These are phyloP conservation scores for Colletotrichum ledebouriae DNA, from an alignment of 2,329 filamentous ascomycete genomes.

Conservation along the genomic window DNA sequence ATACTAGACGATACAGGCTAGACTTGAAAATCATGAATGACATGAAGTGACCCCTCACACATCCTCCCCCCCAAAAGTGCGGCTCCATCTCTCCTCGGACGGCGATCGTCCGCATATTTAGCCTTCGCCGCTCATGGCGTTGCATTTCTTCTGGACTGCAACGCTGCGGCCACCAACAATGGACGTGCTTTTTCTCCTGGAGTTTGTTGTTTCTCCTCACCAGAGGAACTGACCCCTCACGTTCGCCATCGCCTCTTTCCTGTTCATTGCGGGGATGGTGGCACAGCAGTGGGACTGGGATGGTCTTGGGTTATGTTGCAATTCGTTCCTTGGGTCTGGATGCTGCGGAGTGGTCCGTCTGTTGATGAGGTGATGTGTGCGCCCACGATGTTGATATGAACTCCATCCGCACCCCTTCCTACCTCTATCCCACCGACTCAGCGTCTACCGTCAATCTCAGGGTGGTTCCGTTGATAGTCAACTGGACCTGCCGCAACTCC, in stretches of 20 bases:
- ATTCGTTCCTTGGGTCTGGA: not conserved
- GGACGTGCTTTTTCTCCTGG: conserved; percentile 7
- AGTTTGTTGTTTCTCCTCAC: conserved; percentile 17
- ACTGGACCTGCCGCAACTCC: conserved; percentile 1
- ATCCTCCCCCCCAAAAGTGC: not conserved
- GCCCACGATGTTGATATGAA: conserved; percentile 18
- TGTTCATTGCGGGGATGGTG: conserved; percentile 16
- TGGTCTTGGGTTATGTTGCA: conserved; percentile 37
- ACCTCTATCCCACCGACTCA: too few species aligned
- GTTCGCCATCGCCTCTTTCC: not conserved
- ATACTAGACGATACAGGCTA: too few species aligned
- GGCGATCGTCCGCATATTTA: conserved; percentile 31
- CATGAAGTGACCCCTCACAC: not conserved
- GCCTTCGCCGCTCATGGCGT: conserved; percentile 20
- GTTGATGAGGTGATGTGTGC: not conserved
- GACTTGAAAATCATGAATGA: not conserved
- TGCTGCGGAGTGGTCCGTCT: not conserved
- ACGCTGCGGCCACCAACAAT: conserved; percentile 29
- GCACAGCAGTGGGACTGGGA: conserved; percentile 28
- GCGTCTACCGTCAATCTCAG: too few species aligned
- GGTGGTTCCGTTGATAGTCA: too few species aligned
- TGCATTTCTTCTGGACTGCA: conserved; percentile 23
- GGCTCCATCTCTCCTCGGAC: conserved; percentile 31
- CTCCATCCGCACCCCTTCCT: not conserved
- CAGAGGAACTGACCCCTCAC: conserved; percentile 8